These are phyloP conservation scores for Claviceps humidiphila DNA, from an alignment of 2,329 filamentous ascomycete genomes.

Conservation along the genomic window DNA sequence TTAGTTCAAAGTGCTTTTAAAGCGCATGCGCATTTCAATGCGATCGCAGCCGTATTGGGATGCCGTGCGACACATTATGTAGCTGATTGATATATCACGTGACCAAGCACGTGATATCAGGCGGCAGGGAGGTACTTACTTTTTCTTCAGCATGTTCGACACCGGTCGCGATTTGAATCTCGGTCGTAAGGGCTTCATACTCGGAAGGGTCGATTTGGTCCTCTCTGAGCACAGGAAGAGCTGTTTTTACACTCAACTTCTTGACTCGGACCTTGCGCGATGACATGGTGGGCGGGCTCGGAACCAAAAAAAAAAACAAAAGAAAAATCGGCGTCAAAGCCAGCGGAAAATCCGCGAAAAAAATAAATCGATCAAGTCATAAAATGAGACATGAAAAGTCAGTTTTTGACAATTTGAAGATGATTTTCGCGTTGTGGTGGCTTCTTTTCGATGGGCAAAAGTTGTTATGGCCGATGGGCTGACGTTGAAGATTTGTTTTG, in stretches of 20 bases:
- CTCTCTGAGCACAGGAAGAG: slow-evolving; percentile 76
- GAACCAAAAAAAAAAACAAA: too few species aligned
- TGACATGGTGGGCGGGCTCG: slow-evolving; percentile 38
- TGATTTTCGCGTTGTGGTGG: slow-evolving; percentile 37
- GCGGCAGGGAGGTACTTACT: slow-evolving; percentile 47
- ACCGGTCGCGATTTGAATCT: slow-evolving; percentile 83
- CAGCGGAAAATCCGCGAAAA: slow-evolving; percentile 47
- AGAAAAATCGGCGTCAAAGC: slow-evolving; percentile 24
- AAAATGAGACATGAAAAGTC: slow-evolving; percentile 42
- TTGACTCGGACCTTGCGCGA: slow-evolving; percentile 65
- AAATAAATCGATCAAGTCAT: slow-evolving; percentile 53
- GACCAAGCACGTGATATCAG: slow-evolving; percentile 35
- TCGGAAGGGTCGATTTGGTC: slow-evolving; percentile 76
- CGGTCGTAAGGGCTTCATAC: slow-evolving; percentile 74
- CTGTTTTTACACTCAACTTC: slow-evolving; percentile 86
- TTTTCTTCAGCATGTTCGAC: slow-evolving; percentile 97
- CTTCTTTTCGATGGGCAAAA: slow-evolving; percentile 39
- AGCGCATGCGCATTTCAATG: not conserved
- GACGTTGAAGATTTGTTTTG: slow-evolving; percentile 42
- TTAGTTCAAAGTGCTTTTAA: not conserved
- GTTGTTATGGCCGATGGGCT: slow-evolving; percentile 35
- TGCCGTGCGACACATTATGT: not conserved
- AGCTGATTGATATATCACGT: slow-evolving; percentile 25
- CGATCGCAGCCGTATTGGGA: not conserved
- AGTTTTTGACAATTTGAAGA: slow-evolving; percentile 35